Evolutionary conservation across 345 rosid species (phyloP), one percentile per base, ranked within the genome.

Genomic region (Hypericum androsaemum): DNA sequence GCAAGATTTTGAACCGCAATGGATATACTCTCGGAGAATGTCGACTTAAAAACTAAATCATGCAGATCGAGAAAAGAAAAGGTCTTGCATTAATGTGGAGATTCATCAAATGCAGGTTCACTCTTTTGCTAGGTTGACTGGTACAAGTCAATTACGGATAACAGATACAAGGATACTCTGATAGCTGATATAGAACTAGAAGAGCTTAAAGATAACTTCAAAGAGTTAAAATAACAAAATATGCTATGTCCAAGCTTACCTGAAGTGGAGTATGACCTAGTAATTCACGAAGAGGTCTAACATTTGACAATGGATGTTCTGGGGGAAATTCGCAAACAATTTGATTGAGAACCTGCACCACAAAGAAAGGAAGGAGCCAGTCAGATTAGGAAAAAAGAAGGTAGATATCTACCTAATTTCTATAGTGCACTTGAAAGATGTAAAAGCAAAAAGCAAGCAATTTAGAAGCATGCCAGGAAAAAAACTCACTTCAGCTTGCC

Each of bases 201-300:
- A 22, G 4, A 22, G 32, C 32, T 22, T 22, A 22, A 22, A 22
- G 32, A 22, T 22, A 22, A 22, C 32, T 22, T 22, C 32, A 22
- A 22, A 22, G 32, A 1, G 32, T 22, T 22, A 22, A 22, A 22
- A 22, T 22, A 22, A 22, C 32, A 22, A 4, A 22, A 22, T 22
- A 1, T 22, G 32, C 32, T 22, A 22, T 22, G 32, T 22, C 32
- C 32, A 22, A 22, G 32, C 32, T 22, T 57, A 86, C 96, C 96
- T 90, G 96, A 53, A 87, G 66, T 22, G 96, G 98, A 50, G 96
- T 90, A 70, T 87, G 98, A 52, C 98, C 98, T 55, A 90, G 96
- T 53, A 87, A 71, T 70, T 90, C 98, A 10, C 92, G 95, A 58
- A 90, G 73, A 54, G 98, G 98, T 76, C 87, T 77, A 58, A 69